Evolutionary conservation across 495 filamentous ascomycete species (phyloP), one percentile per base, ranked within the genome.

Genomic region (Aspergillus taichungensis): DNA sequence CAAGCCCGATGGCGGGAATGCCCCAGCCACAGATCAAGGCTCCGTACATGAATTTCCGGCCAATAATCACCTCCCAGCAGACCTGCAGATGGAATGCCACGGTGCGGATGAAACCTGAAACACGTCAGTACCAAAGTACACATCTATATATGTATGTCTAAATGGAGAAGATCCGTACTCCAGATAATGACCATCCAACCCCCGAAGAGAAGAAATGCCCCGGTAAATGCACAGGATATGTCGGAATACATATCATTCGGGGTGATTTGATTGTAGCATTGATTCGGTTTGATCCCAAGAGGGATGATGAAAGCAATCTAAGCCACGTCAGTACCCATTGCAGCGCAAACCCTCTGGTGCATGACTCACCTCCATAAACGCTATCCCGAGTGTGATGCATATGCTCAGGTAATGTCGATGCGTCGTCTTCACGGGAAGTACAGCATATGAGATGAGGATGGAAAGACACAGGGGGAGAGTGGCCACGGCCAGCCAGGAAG

Each of bases 51-150:
- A 95, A 96, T 49, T 80, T 88, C 13, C 77, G 76, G 3, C 92
- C 94, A 6, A 94, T 82, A 5, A 91, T 79, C 13, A 94, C 71
- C 59, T 97, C 87, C 94, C 94, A 98, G 70, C 88, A 95, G 37
- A 98, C 95, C 66, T 97, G 94, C 9, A 98, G 78, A 62, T 98
- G 92, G 44, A 98, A 83, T 12, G 90, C 94, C 34, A 96, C 60
- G 4, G 92, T 85, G 40, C 92, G 81, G 37, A 96, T 72, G 64
- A 96, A 95, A 62, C 86, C 82, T 79, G 30, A 0, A 11, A 13
- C 12, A 27, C 13, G 29, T 54, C 39, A 55, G 50, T 46, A 24
- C 10, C 8, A 6, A 42, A 12, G 32, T 38, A 3, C 9, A 24
- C 4, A 24, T 24, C 18, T 4, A 24, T 24, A 24, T 24, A 24